Evolutionary conservation across 306 rosid genomes (phyloP).

Genomic region (Arachis stenosperma): DNA sequence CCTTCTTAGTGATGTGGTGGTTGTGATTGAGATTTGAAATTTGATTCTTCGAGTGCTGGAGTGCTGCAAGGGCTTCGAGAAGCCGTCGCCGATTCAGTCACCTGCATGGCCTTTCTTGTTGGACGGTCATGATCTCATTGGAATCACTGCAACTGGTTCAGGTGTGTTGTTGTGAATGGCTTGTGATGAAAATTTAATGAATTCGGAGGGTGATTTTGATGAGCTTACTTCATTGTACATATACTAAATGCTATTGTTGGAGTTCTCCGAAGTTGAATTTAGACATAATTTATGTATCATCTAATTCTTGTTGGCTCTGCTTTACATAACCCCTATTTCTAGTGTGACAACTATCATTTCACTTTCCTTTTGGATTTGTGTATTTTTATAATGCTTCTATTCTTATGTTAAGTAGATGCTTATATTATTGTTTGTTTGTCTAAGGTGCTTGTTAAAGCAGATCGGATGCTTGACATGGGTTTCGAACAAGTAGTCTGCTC

Average conservation of each 20-base stretch:
- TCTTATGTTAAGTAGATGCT: conserved; percentile 11
- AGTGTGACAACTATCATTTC: background rate
- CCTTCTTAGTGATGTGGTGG: too few species aligned
- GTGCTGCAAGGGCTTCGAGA: conserved; percentile 81
- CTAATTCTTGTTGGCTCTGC: conserved; percentile 17
- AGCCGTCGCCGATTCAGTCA: conserved; percentile 87
- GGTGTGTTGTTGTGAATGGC: conserved; percentile 60
- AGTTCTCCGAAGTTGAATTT: too few species aligned
- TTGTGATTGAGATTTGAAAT: too few species aligned
- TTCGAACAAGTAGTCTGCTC: conserved; percentile 90
- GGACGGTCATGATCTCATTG: conserved; percentile 88
- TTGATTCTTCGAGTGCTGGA: too few species aligned
- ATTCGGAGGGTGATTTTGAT: conserved; percentile 24
- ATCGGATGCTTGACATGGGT: conserved; percentile 98
- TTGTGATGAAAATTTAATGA: conserved; percentile 9
- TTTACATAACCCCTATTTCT: background rate
- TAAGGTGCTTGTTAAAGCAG: conserved; percentile 96
- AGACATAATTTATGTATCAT: conserved; percentile 18
- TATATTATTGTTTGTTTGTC: conserved; percentile 29
- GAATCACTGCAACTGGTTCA: conserved; percentile 96
- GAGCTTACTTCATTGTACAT: background rate
- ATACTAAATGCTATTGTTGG: too few species aligned
- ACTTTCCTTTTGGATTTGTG: background rate
- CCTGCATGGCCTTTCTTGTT: conserved; percentile 92
- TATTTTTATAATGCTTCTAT: background rate